Evolutionary conservation across 2,329 filamentous ascomycete genomes (phyloP).

Genomic region (Seiridium cupressi): DNA sequence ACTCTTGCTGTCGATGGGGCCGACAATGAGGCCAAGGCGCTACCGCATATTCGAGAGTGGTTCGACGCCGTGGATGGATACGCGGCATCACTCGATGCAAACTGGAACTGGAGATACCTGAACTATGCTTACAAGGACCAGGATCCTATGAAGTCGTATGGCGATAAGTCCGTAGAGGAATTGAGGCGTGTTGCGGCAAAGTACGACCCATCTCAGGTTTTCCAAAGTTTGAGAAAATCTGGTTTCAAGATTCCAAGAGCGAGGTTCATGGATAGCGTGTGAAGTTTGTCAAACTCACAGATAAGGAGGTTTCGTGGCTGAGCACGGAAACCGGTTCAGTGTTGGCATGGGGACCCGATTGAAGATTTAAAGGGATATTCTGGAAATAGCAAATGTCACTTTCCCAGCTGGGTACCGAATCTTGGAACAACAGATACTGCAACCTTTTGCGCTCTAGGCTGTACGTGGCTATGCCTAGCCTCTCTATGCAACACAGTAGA

Average conservation of each 20-base stretch:
- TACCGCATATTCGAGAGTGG: constrained; percentile 26
- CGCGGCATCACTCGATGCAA: constrained; percentile 9
- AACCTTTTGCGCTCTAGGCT: too few species aligned
- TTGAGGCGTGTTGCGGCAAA: constrained; percentile 27
- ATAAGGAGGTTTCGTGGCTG: too few species aligned
- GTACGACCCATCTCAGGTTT: constrained; percentile 34
- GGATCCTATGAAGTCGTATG: constrained; percentile 30
- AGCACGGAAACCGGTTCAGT: too few species aligned
- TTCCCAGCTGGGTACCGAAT: too few species aligned
- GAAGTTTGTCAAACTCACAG: too few species aligned
- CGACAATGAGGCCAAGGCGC: constrained; percentile 22
- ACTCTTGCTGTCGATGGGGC: constrained; percentile 28
- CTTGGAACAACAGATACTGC: too few species aligned
- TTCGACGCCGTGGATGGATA: constrained; percentile 24
- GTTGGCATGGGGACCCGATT: too few species aligned
- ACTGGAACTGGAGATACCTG: constrained; percentile 32
- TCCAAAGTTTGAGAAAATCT: constrained; percentile 32
- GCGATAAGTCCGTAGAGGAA: constrained; percentile 26
- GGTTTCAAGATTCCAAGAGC: constrained; percentile 31
- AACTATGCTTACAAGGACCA: constrained; percentile 34
- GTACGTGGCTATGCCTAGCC: too few species aligned
- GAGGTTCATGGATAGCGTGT: too few species aligned
- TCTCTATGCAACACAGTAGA: too few species aligned
- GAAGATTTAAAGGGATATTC: too few species aligned
- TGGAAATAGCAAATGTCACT: too few species aligned